These are phyloP conservation scores for Rhytidiadelphus loreus DNA, from an alignment of 225 moss, liverwort and hornwort species.

Conservation along the genomic window DNA sequence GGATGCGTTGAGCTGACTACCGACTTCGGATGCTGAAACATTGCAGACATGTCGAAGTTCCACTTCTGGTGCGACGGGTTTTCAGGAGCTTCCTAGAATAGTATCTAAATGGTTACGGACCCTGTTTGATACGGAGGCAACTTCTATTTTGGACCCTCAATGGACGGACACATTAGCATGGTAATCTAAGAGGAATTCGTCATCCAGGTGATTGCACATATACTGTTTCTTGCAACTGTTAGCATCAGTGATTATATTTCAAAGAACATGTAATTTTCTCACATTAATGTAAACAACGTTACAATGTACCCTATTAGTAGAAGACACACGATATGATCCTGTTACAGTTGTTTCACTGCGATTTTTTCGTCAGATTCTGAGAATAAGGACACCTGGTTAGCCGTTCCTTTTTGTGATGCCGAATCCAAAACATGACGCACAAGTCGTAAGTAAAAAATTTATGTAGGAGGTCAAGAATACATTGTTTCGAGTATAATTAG, in stretches of 20 bases:
- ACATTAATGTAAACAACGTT: neutral
- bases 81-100: constrained; percentile 2
- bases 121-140: neutral
- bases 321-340: neutral
- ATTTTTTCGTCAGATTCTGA: neutral
- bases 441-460: too few species aligned
- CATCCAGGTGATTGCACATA: constrained; percentile 5
- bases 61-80: neutral
- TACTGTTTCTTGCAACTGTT: neutral
- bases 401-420: neutral
- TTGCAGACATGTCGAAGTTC: neutral
- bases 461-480: fast-evolving
- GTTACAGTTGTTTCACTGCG: neutral
- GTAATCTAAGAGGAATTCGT: neutral
- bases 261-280: constrained; percentile 10
- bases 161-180: constrained; percentile 1
- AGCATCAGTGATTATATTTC: neutral
- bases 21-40: neutral
- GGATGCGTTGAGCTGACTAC: constrained; percentile 22
- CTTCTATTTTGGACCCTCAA: neutral
- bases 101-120: neutral
- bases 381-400: neutral
- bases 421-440: neutral
- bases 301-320: neutral
- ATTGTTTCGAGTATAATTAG: fast-evolving